A percentile compares a stretch with the other conserved stretches of the same genome.
Evolutionary conservation across 306 rosid genomes (phyloP).

Genomic region (Citrullus mucosospermus): DNA sequence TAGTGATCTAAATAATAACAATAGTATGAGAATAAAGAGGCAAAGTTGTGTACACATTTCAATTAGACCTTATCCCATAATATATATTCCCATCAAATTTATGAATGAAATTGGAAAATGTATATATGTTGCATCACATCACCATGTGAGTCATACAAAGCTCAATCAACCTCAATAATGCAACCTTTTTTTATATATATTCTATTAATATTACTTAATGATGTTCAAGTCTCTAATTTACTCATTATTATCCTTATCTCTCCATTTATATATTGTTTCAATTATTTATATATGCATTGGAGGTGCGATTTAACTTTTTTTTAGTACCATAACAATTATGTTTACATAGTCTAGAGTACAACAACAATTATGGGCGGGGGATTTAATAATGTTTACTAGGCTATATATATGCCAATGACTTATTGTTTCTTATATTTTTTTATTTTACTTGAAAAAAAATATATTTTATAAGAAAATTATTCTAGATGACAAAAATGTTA

Average conservation of each 20-base stretch:
- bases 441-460: too few relatives aligned
- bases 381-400: too few relatives aligned
- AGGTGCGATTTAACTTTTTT: too few relatives aligned
- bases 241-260: neutral
- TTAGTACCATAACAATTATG: too few relatives aligned
- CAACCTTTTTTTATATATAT: neutral
- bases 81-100: neutral
- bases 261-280: neutral
- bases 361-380: too few relatives aligned
- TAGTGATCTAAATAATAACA: neutral
- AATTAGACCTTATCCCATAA: neutral
- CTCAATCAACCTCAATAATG: neutral
- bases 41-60: neutral
- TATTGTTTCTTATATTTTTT: too few relatives aligned
- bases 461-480: too few relatives aligned
- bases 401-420: neutral
- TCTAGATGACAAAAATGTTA: too few relatives aligned
- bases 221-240: neutral
- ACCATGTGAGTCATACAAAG: neutral
- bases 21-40: neutral
- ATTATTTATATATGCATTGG: neutral
- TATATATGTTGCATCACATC: neutral
- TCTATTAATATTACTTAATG: neutral
- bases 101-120: neutral
- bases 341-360: too few relatives aligned